These are phyloP conservation scores for Rhynchosporium agropyri DNA, from an alignment of 2,329 filamentous ascomycete species.

Conservation along the genomic window DNA sequence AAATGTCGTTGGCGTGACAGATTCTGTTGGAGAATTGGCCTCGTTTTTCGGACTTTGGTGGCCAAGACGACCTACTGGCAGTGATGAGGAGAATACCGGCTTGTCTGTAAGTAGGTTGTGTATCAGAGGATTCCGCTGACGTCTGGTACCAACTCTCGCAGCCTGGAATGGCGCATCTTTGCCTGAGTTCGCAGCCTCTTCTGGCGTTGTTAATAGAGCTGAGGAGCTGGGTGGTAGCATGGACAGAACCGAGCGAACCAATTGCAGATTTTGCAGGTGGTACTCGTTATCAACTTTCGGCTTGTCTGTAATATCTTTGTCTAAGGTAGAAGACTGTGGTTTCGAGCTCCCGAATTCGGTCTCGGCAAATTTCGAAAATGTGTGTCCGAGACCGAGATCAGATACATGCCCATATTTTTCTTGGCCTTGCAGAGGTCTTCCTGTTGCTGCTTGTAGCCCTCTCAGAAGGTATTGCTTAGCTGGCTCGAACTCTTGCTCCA, in stretches of 20 bases:
- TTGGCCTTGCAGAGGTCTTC: slow-evolving; percentile 9
- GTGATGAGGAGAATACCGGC: slow-evolving; percentile 85
- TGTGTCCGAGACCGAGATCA: slow-evolving; percentile 45
- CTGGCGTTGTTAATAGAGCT: slow-evolving; percentile 83
- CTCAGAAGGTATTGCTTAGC: slow-evolving; percentile 63
- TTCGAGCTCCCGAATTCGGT: slow-evolving; percentile 28
- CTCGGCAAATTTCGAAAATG: slow-evolving; percentile 49
- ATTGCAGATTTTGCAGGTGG: slow-evolving; percentile 71
- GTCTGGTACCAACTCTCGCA: slow-evolving; percentile 53
- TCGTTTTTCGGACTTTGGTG: slow-evolving; percentile 27
- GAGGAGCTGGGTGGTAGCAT: slow-evolving; percentile 84
- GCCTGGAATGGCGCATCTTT: slow-evolving; percentile 42
- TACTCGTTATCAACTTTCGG: slow-evolving; percentile 42
- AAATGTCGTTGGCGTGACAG: slow-evolving; percentile 68
- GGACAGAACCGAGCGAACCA: slow-evolving; percentile 70
- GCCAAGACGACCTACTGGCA: slow-evolving; percentile 70
- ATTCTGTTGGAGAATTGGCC: slow-evolving; percentile 41
- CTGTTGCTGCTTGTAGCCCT: background rate
- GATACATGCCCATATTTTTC: slow-evolving; percentile 14
- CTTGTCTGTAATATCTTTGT: background rate
- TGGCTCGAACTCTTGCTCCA: slow-evolving; percentile 82
- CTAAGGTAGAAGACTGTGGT: background rate
- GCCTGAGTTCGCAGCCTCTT: slow-evolving; percentile 67
- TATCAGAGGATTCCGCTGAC: slow-evolving; percentile 78
- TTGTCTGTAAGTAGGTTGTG: slow-evolving; percentile 97